Percentiles rank a stretch among this genome's conserved stretches.
phyloP scores from a whole-genome alignment of 805 yeast species.

The Starmerella potacharoeniae region DNA sequence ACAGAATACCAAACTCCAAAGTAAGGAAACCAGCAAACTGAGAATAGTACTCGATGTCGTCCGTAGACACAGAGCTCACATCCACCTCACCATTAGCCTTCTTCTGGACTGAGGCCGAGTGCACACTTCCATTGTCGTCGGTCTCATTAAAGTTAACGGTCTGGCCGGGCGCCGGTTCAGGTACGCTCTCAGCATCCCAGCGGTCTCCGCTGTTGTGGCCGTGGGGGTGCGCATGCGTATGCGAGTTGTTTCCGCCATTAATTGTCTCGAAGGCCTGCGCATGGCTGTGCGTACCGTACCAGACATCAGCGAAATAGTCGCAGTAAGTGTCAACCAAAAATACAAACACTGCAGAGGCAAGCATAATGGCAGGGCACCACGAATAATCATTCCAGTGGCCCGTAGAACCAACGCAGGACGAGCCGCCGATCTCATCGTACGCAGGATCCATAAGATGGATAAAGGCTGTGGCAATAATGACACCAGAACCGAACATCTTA shows the following conservation, averaged over 20 bases:
- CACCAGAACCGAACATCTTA: conserved; percentile 60
- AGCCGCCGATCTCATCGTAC: conserved; percentile 28
- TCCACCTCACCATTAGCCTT: neutral
- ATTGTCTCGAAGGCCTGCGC: conserved; percentile 1
- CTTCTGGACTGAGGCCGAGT: neutral
- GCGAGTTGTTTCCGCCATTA: neutral
- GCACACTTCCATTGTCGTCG: neutral
- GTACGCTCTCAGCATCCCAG: neutral
- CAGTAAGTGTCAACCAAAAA: conserved; percentile 42
- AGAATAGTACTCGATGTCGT: conserved; percentile 21
- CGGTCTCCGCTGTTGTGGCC: neutral
- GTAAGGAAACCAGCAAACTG: conserved; percentile 41
- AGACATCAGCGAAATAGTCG: conserved; percentile 32
- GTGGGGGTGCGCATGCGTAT: conserved; percentile 9
- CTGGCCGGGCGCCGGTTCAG: neutral
- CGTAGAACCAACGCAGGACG: conserved; percentile 34
- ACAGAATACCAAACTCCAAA: conserved; percentile 60
- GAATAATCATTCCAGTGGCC: conserved; percentile 42
- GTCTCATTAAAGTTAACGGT: neutral
- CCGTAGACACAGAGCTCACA: conserved; percentile 30
- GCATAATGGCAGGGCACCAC: conserved; percentile 45
- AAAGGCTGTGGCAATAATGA: conserved; percentile 64
- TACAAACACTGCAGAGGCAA: conserved; percentile 37
- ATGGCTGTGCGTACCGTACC: conserved; percentile 21
- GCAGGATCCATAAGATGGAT: conserved; percentile 46